Conservation (phyloP, 148 eudicot genomes). For the Rheum nobile region DNA sequence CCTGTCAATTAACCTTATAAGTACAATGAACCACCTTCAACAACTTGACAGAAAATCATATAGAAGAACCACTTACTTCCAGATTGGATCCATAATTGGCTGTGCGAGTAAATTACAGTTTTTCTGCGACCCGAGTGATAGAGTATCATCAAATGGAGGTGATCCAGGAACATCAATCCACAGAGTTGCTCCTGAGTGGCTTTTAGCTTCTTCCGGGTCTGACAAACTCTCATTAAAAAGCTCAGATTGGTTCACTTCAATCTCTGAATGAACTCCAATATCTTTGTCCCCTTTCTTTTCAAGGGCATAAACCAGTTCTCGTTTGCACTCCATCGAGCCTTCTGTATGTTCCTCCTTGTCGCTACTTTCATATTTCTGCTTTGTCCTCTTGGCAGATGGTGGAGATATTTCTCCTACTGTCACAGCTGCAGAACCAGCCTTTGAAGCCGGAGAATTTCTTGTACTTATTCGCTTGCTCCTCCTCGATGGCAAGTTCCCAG, state of each 20-base stretch:
- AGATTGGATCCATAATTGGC: slow-evolving; percentile 31
- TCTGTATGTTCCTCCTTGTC: not conserved
- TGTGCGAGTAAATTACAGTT: slow-evolving; percentile 16
- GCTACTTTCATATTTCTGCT: not conserved
- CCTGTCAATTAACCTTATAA: slow-evolving; percentile 19
- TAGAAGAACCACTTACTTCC: slow-evolving; percentile 31
- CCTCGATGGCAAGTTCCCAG: not conserved
- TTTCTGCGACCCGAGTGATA: slow-evolving; percentile 2
- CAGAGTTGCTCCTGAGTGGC: not conserved
- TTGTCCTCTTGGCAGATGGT: not conserved
- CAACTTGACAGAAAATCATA: not conserved
- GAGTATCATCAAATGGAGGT: not conserved
- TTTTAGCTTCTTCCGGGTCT: not conserved
- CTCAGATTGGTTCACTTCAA: not conserved
- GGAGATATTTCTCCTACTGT: not conserved
- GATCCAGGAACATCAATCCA: slow-evolving; percentile 2
- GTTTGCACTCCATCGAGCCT: not conserved
- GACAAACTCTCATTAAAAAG: not conserved
- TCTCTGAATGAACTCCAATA: not conserved
- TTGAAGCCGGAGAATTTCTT: not conserved
- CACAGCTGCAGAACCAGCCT: not conserved
- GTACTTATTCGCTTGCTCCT: slow-evolving; percentile 4
- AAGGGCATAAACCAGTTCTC: not conserved
- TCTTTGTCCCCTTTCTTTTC: not conserved
- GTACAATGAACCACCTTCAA: not conserved